phyloP scores from a whole-genome alignment of 2,329 filamentous ascomycete species.

The Pseudocercospora musae region DNA sequence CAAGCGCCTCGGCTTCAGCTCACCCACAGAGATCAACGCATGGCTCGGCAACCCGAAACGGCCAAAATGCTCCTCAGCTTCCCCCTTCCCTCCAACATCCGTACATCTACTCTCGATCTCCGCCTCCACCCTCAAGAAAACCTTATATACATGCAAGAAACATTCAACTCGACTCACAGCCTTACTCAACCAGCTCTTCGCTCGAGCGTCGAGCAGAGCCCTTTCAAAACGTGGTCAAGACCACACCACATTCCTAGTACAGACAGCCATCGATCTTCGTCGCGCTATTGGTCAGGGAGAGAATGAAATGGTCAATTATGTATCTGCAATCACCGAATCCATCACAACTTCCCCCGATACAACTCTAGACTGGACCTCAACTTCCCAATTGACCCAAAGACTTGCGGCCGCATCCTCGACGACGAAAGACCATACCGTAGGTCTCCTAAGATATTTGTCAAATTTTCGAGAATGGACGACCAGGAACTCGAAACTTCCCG shows the following conservation, averaged over 20 bases:
- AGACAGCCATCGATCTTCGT: slow-evolving; percentile 44
- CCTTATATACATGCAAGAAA: slow-evolving; percentile 32
- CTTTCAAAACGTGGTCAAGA: slow-evolving; percentile 22
- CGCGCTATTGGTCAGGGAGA: slow-evolving; percentile 32
- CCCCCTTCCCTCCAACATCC: slow-evolving; percentile 27
- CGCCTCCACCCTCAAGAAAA: slow-evolving; percentile 26
- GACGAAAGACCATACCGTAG: slow-evolving; percentile 42
- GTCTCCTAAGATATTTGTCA: slow-evolving; percentile 42
- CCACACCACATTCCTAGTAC: slow-evolving; percentile 37
- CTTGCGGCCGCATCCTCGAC: slow-evolving; percentile 35
- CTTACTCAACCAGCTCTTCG: slow-evolving; percentile 41
- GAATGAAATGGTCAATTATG: slow-evolving; percentile 40
- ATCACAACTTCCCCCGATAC: neutral
- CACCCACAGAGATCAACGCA: slow-evolving; percentile 29
- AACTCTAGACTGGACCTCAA: slow-evolving; percentile 41
- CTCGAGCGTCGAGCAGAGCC: slow-evolving; percentile 37
- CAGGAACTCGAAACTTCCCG: slow-evolving; percentile 38
- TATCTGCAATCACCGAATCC: slow-evolving; percentile 20
- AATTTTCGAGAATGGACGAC: slow-evolving; percentile 42
- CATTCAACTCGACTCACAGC: slow-evolving; percentile 43
- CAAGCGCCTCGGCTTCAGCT: slow-evolving; percentile 35
- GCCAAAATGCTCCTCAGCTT: slow-evolving; percentile 4
- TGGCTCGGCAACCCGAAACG: slow-evolving; percentile 22
- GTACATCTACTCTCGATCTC: slow-evolving; percentile 36
- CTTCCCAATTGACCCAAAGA: slow-evolving; percentile 32